Conservation (phyloP, 2,329 filamentous ascomycete species). For the Sporothrix dimorphospora region DNA sequence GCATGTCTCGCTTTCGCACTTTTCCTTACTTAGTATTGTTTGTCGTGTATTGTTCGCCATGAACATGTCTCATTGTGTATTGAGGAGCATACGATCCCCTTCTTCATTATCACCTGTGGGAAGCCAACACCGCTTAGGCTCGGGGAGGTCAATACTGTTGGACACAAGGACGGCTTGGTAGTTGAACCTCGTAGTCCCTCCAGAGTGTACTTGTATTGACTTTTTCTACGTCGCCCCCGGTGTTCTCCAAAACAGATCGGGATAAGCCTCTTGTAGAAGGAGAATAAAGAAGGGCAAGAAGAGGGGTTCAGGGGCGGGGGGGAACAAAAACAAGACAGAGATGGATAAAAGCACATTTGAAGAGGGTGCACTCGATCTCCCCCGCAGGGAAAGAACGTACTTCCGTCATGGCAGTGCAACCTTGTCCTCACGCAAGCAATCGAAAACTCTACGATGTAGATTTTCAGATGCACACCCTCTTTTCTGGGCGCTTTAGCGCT, state of each 20-base stretch:
- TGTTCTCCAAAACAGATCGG: slow-evolving; percentile 5
- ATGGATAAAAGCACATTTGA: not conserved
- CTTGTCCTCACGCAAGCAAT: not conserved
- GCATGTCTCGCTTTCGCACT: no score
- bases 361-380: not conserved
- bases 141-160: not conserved
- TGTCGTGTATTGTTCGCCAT: not conserved
- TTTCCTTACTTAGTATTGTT: no score
- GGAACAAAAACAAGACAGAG: not conserved
- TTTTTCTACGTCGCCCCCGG: not conserved
- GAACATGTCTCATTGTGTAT: not conserved
- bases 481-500: not conserved
- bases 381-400: not conserved
- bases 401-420: slow-evolving; percentile 4
- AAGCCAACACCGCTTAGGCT: no score
- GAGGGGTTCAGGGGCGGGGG: no score
- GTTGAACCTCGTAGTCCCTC: not conserved
- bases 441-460: slow-evolving; percentile 1
- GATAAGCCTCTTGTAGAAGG: not conserved
- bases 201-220: not conserved
- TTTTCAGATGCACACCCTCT: slow-evolving; percentile 1
- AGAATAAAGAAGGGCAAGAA: not conserved
- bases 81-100: no score
- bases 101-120: no score
- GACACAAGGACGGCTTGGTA: not conserved